Evolutionary conservation across 495 filamentous ascomycete genomes (phyloP), one percentile per base, ranked within the genome.

Genomic region (Sordaria brevicollis): DNA sequence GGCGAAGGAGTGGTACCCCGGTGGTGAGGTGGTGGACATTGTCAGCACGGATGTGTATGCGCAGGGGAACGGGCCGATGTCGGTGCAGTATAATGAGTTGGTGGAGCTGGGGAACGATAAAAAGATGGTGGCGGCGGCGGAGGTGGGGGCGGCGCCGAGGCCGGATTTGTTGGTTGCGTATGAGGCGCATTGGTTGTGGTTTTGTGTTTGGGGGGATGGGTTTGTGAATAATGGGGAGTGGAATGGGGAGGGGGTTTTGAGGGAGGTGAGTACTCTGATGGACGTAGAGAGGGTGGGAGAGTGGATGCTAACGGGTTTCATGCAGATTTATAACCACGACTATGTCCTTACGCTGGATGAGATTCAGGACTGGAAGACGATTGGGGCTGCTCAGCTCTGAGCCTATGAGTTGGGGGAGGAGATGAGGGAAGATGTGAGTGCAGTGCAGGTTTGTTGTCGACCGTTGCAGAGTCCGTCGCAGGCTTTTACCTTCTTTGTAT

Each of bases 171-270:
- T 83, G 13, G 73, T 79, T 57, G 77, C 80, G 13, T 84, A 85
- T 35, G 71, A 81, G 66, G 74, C 80, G 2, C 75, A 83, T 68
- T 85, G 83, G 83, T 74, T 80, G n/a, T 85, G 78, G 75, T 84
- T 84, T 67, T 76, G 75, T 35, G 79, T 81, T 7, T 84, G 83
- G 83, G 77, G 78, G 35, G 78, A 79, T 65, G 70, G 70, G 3
- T 83, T 77, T 31, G 79, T 83, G 68, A 71, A 79, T 68, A 76
- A 78, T 39, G 73, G 73, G 10, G 70, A 65, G 34, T 81, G 75
- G 74, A 84, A 84, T 74, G 73, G 72, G 5, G 17, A 75, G 7
- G 78, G 74, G 2, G 76, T 75, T 29, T 76, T 83, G 13, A 77
- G 76, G 19, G 65, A 54, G 67, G 77, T 78, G 7, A 57, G 69